phyloP scores from a whole-genome alignment of 2,329 filamentous ascomycete genomes.

The Didymosphaeria variabile region DNA sequence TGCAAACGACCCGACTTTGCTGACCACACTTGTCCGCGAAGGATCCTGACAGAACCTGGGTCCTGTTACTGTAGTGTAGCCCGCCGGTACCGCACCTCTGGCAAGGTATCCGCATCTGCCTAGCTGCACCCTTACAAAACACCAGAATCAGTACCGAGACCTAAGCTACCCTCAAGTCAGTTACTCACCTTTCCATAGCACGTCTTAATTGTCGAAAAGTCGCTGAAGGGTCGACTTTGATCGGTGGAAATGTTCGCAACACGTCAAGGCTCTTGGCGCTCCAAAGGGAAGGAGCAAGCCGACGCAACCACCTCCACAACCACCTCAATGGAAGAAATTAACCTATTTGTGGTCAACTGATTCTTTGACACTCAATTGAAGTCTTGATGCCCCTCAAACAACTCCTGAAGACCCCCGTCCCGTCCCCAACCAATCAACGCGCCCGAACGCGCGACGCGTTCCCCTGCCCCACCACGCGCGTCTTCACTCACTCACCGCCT shows the following conservation, averaged over 20 bases:
- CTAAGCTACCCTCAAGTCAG: too few relatives aligned
- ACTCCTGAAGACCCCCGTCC: slow-evolving; percentile 4
- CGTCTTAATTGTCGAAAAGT: too few relatives aligned
- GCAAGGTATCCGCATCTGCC: not conserved
- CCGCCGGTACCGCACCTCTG: not conserved
- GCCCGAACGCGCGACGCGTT: slow-evolving; percentile 26
- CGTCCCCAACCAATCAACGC: slow-evolving; percentile 7
- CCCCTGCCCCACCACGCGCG: slow-evolving; percentile 11
- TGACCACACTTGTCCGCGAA: not conserved
- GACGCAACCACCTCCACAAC: not conserved
- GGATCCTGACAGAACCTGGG: not conserved
- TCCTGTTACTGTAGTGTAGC: too few relatives aligned
- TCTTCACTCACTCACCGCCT: slow-evolving; percentile 11
- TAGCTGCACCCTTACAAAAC: too few relatives aligned
- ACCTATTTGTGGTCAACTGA: too few relatives aligned
- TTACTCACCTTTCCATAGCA: too few relatives aligned
- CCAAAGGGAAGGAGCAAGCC: not conserved
- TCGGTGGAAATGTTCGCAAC: too few relatives aligned
- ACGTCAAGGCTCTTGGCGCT: too few relatives aligned
- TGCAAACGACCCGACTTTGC: not conserved
- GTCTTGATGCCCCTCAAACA: not conserved
- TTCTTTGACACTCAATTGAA: not conserved
- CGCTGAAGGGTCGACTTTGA: too few relatives aligned
- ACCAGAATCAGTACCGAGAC: too few relatives aligned
- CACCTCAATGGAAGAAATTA: not conserved